A percentile compares a stretch with the other conserved stretches of the same genome.
Evolutionary conservation across 345 rosid genomes (phyloP).

Genomic region (Rhizophora mangle): DNA sequence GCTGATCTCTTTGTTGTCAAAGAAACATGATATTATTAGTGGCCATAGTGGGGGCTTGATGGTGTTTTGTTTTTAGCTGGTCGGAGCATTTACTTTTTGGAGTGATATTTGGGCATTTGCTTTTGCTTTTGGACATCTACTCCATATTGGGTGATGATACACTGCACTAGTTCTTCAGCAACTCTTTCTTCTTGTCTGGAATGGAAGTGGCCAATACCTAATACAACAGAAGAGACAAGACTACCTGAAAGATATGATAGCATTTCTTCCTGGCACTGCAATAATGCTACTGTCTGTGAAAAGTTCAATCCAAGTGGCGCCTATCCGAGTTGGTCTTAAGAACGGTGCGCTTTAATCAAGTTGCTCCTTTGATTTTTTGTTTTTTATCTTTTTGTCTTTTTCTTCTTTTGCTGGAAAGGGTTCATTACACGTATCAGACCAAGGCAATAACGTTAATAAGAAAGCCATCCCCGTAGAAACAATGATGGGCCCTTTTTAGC

Average conservation of each 20-base stretch:
- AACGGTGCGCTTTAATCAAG: too few species aligned
- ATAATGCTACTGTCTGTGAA: background rate
- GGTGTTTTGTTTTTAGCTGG: too few species aligned
- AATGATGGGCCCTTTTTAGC: too few species aligned
- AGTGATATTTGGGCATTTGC: background rate
- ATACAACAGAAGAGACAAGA: conserved; percentile 13
- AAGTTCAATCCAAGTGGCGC: background rate
- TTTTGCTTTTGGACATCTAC: background rate
- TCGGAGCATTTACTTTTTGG: background rate
- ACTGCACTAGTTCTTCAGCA: background rate
- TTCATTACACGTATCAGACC: too few species aligned
- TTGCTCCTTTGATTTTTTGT: too few species aligned
- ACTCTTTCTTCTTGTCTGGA: conserved; percentile 19
- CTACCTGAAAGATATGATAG: conserved; percentile 4
- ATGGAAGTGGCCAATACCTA: conserved; percentile 17
- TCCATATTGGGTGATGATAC: conserved; percentile 6
- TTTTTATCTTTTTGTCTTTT: too few species aligned
- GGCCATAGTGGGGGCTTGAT: background rate
- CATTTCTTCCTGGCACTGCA: background rate
- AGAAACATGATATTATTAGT: background rate
- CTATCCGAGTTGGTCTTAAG: too few species aligned
- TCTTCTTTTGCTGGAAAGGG: too few species aligned
- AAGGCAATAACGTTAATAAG: too few species aligned
- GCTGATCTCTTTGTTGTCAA: conserved; percentile 10
- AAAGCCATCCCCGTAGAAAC: too few species aligned